Base-by-base conservation (phyloP, 2,329 filamentous ascomycete genomes). In the Sarocladiaceae sp. region DNA sequence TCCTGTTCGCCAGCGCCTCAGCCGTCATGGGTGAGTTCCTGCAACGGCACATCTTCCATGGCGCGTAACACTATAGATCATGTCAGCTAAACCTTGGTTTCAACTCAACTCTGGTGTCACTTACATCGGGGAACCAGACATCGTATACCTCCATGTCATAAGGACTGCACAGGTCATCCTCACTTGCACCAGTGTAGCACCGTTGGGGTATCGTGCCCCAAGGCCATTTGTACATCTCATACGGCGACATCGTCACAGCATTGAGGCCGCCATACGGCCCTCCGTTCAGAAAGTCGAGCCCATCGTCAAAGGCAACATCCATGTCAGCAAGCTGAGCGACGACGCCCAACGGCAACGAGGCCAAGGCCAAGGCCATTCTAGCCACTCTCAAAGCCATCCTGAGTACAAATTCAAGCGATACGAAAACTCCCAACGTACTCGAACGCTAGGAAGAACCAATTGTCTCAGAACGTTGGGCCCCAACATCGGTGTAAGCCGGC, bases 61-160 rank as follows among this genome's bases (percentile, higher is more conserved):
- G 37, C 13, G 21, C 37, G 12, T 18, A 4, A 16, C 37, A 41
- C 37, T 41, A 10, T 13, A 29, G 4, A 15, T 33, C 31, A n/a
- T 29, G 13, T 7, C 13, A 29, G 26, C 26, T 7, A 13, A 7
- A 29, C 7, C 26, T 9, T 29, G 7, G 26, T 9, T 29, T 29
- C 26, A 13, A 9, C 26, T 19, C 33, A 19, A 19, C 5, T 15
- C 31, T 12, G 6, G 31, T n/a, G 13, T 11, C 7, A 41, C 37
- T 41, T 29, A 41, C 37, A 41, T 41, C 37, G 4, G 37, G 4
- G n/a, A 41, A 41, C 37, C 37, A 41, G 13, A 29, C 37, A 29
- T 41, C 37, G 15, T 27, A 41, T 15, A 29, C 37, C 24, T 41
- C 37, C 37, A 41, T 41, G 9, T 41, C 37, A 15, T 41, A 41